Base-by-base conservation (phyloP, 768 basidiomycete genomes). In the Boletus rubescentipes region DNA sequence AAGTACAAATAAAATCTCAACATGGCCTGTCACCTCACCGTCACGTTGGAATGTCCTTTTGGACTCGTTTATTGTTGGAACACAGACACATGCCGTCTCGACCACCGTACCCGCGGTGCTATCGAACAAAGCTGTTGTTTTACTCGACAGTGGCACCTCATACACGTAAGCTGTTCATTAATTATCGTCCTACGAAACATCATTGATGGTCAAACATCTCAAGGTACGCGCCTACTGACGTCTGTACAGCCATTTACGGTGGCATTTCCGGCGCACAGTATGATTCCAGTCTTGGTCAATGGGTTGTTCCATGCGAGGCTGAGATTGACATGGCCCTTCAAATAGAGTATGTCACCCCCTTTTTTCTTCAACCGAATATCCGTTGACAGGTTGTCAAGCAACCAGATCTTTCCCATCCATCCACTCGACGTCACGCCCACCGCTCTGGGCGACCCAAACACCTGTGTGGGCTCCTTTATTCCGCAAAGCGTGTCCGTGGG, bases 281-380 rank as follows among this genome's bases (percentile, higher is more conserved):
- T 60, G 77, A 84, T 62, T 21, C 77, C 10, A 51, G 58, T 26
- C 65, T 78, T 12, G 82, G 81, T 8, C 80, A 84, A 64, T 93
- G 90, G 90, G 54, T 68, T 15, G 80, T 93, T 16, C 92, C 92
- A 23, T 93, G 91, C 65, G 70, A 77, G 49, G 73, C 75, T 38
- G 90, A 93, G 67, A 79, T 93, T 46, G 83, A 91, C 58, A 80
- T 92, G 68, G 89, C 90, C 1, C 70, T 93, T 41, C 89, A 91
- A 68, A 80, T 93, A 52, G 82, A 76, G 90, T 92, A 60, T 57
- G 82, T 73, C 23, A 20, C 14, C 44, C n/a, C 20, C 41, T 14
- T 41, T 55, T 45, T 55, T 50, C 41, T 41, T 46, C 49, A 49
- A 41, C 14, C 29, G 14, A 49, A 18, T 42, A 30, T 47, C 53